Evolutionary conservation across 2,329 filamentous ascomycete species (phyloP).

Genomic region (Xylariaceae sp.): DNA sequence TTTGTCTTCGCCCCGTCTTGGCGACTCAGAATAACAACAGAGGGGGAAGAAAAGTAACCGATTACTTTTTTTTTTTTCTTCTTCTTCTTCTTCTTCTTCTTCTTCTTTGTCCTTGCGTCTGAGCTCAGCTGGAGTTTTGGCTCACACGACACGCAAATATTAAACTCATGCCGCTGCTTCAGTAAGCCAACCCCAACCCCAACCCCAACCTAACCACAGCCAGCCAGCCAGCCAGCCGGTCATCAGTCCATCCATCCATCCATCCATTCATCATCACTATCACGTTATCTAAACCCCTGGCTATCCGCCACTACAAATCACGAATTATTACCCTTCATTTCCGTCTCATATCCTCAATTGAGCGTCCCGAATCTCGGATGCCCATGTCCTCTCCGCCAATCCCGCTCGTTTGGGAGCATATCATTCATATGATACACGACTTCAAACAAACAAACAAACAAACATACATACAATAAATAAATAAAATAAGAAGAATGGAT

Average conservation of each 20-base stretch:
- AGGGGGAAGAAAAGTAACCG: slow-evolving; percentile 4
- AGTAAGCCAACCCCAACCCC: slow-evolving; percentile 17
- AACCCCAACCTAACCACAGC: neutral
- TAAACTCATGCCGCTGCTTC: slow-evolving; percentile 18
- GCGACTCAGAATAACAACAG: slow-evolving; percentile 3
- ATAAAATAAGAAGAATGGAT: neutral
- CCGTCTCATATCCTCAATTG: neutral
- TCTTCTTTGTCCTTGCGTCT: neutral
- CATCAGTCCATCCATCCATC: neutral
- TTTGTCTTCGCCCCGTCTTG: slow-evolving; percentile 10
- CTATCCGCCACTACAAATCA: slow-evolving; percentile 5
- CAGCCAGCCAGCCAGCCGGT: neutral
- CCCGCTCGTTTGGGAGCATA: neutral
- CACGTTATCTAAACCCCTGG: neutral
- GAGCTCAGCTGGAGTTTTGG: slow-evolving; percentile 12
- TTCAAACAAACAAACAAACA: neutral
- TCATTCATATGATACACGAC: neutral
- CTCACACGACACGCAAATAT: slow-evolving; percentile 3
- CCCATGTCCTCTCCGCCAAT: neutral
- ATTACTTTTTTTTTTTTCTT: slow-evolving; percentile 3
- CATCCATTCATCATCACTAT: neutral
- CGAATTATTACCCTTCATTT: slow-evolving; percentile 1
- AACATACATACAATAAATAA: neutral
- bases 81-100: neutral
- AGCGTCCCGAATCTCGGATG: neutral